These are phyloP conservation scores for Spathaspora gorwiae DNA, from an alignment of 805 yeast genomes.

Conservation along the genomic window DNA sequence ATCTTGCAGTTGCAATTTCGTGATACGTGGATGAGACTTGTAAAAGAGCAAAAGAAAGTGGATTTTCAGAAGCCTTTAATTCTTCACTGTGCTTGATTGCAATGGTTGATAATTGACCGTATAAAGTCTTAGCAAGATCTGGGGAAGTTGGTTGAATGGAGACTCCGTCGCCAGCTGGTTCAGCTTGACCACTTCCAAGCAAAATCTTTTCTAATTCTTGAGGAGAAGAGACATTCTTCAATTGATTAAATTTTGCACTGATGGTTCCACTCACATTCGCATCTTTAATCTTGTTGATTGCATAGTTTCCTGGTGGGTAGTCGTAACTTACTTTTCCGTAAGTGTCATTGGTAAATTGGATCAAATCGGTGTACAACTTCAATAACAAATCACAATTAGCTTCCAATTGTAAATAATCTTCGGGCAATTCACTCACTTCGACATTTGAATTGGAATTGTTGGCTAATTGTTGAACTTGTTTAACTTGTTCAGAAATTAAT, in stretches of 20 bases:
- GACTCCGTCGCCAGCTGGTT: constrained; percentile 13
- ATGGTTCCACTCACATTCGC: constrained; percentile 59
- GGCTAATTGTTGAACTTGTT: constrained; percentile 43
- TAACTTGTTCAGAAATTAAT: constrained; percentile 58
- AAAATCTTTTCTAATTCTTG: constrained; percentile 62
- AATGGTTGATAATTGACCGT: constrained; percentile 62
- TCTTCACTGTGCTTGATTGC: constrained; percentile 48
- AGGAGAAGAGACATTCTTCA: constrained; percentile 60
- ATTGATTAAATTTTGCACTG: constrained; percentile 51
- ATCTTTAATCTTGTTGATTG: constrained; percentile 53
- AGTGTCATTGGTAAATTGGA: constrained; percentile 44
- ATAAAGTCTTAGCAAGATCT: constrained; percentile 63
- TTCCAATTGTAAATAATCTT: constrained; percentile 66
- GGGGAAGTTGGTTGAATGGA: constrained; percentile 28
- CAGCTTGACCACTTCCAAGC: constrained; percentile 21
- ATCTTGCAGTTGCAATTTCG: constrained; percentile 63
- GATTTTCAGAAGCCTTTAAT: constrained; percentile 40
- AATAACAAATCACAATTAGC: constrained; percentile 61
- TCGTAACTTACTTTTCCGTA: constrained; percentile 75
- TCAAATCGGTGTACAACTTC: constrained; percentile 50
- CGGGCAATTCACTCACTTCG: constrained; percentile 70
- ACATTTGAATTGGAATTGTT: constrained; percentile 33
- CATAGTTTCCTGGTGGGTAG: constrained; percentile 63
- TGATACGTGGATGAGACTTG: constrained; percentile 53
- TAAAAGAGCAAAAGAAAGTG: constrained; percentile 51